Evolutionary conservation across 176 grass and related monocot species (phyloP), one percentile per base, ranked within the genome.

Genomic region (Hordeum vulgare): DNA sequence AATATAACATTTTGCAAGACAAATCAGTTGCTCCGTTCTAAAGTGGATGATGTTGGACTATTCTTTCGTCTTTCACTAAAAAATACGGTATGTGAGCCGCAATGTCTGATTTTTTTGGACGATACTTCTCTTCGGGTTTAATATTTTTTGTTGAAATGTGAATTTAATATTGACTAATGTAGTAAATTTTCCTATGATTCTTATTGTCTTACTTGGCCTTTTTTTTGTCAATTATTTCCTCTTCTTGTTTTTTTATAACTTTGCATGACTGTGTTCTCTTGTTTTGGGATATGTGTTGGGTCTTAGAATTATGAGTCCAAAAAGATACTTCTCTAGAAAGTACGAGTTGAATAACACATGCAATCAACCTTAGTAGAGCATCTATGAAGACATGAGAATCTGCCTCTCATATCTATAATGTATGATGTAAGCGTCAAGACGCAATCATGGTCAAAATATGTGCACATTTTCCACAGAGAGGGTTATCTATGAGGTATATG

Each of bases 31-130:
- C 53, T 56, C 1, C 7, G 2, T 56, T 56, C 2, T 9, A 56
- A 56, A 56, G 4, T 56, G 21, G 53, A 56, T 0, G 53, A 56
- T 1, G 3, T 21, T 56, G 53, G 53, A 83, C 58, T 83, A 86
- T 86, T 78, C 60, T 86, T 90, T 73, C 65, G 79, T 34, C 59
- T 86, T 85, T 85, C 85, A 89, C 82, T 89, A 77, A 89, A 90
- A 74, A 89, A 88, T 93, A 93, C 78, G 59, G 58, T 91, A 89
- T 81, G 91, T 65, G 3, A 37, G 35, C 62, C 61, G 61, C 27
- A 34, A 15, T 53, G 2, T 3, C 42, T 44, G 42, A 20, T 17
- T 47, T 49, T 17, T 51, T 20, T 56, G 18, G 0, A 56, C 7
- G 20, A 0, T 9, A 56, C 47, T 51, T 6, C 47, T n/a, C n/a